Evolutionary conservation across 352 stramenopile species (phyloP), one percentile per base, ranked within the genome.

Genomic region (Phytophthora colocasiae): DNA sequence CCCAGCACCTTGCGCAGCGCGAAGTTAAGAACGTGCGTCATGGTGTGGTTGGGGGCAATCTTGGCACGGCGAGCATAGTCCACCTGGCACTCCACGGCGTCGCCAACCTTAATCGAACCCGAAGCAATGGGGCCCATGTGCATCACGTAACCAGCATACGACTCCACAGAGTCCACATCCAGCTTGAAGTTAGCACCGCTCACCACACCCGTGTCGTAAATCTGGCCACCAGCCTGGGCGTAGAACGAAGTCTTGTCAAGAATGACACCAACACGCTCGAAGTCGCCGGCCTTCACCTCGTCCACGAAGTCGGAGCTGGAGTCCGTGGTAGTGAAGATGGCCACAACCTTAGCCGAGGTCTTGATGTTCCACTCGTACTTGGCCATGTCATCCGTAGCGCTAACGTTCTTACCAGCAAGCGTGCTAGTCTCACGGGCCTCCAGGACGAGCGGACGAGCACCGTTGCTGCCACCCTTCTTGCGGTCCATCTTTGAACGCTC

Each of bases 1-100:
- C 96, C 95, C 3, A 99, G 80, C 11, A 99, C 93, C 72, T 98
- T 89, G 51, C 97, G 90, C 17, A 99, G 80, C 6, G 97, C 98
- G 52, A 89, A 98, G 89, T 99, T 99, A 46, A 99, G 87, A 45
- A 99, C 90, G 84, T 99, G 98, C 29, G 98, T 99, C 96, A 99
- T 99, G 52, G 97, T 99, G 83, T 99, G 98, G 78, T 99, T 99
- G 8, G 97, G 97, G 32, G 96, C 97, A 49, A 99, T 84, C 72
- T 96, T 91, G 65, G 85, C 76, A 66, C 98, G 89, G 43, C 93
- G 85, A 43, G 80, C 75, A 59, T 99, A 99, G 83, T 99, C 96
- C 6, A 99, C 98, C 41, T 93, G 59, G 40, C 85, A 93, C 45
- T 85, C 79, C 8, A 99, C 90, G 4, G 62, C 57, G 62, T 97